Percentiles rank a stretch among this genome's conserved stretches.
phyloP scores from a whole-genome alignment of 805 yeast genomes.

The Saccharomyces eubayanus region DNA sequence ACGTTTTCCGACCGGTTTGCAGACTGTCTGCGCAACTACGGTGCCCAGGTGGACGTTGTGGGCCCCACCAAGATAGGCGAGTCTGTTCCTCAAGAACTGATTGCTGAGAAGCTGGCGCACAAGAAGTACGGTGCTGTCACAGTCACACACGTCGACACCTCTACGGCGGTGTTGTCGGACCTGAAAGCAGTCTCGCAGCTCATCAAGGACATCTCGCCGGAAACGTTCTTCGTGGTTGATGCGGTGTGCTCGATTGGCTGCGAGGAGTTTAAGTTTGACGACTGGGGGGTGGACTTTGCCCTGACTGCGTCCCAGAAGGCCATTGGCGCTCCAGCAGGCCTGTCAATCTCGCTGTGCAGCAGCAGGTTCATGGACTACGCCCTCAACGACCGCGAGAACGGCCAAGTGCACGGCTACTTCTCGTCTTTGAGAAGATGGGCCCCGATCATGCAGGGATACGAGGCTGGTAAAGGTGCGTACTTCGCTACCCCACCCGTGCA shows the following conservation, averaged over 20 bases:
- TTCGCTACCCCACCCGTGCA: constrained; percentile 98
- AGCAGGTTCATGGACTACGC: constrained; percentile 65
- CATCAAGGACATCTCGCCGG: constrained; percentile 63
- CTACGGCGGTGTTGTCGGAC: constrained; percentile 83
- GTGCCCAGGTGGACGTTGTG: constrained; percentile 54
- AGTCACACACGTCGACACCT: constrained; percentile 92
- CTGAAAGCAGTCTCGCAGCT: constrained; percentile 52
- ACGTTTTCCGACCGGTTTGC: constrained; percentile 80
- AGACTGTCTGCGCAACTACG: constrained; percentile 63
- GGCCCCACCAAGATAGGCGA: constrained; percentile 48
- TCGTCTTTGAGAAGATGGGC: constrained; percentile 77
- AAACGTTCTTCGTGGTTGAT: constrained; percentile 77
- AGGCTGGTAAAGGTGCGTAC: constrained; percentile 62
- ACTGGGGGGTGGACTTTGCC: constrained; percentile 84
- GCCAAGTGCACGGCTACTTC: constrained; percentile 36
- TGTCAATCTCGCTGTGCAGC: constrained; percentile 68
- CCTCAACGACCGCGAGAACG: constrained; percentile 28
- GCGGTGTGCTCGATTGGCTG: constrained; percentile 94
- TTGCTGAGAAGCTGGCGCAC: constrained; percentile 47
- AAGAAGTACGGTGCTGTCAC: constrained; percentile 62
- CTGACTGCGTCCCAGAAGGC: constrained; percentile 95
- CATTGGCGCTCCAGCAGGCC: constrained; percentile 88
- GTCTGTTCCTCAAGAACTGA: constrained; percentile 45
- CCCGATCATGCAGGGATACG: constrained; percentile 83
- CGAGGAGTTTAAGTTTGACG: constrained; percentile 75